A percentile compares a stretch with the other conserved stretches of the same genome.
Evolutionary conservation across 805 yeast species (phyloP).

Genomic region (Pichia gijzeniarum): DNA sequence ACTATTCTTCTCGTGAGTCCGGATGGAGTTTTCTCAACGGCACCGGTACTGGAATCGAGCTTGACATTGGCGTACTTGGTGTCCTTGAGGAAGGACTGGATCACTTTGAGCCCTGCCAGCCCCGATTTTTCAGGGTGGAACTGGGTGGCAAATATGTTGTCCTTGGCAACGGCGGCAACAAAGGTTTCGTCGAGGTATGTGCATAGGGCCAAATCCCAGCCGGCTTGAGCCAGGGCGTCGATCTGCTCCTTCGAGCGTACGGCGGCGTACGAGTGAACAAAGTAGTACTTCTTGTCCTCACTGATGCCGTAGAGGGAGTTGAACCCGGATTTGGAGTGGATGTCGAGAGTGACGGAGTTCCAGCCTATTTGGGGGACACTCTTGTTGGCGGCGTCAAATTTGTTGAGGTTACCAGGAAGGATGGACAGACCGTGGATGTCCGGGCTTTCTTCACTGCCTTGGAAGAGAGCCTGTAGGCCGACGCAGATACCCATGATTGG

Average conservation of each 20-base stretch:
- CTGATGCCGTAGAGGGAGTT: slow-evolving; percentile 54
- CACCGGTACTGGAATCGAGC: too few species aligned
- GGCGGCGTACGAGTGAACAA: slow-evolving; percentile 92
- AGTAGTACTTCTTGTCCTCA: slow-evolving; percentile 71
- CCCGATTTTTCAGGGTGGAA: slow-evolving; percentile 99
- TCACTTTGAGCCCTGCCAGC: slow-evolving; percentile 72
- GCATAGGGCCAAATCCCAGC: slow-evolving; percentile 71
- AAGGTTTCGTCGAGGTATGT: slow-evolving; percentile 74
- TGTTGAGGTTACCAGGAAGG: slow-evolving; percentile 45
- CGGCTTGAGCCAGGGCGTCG: slow-evolving; percentile 25
- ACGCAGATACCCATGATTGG: slow-evolving; percentile 97
- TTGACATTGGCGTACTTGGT: slow-evolving; percentile 21
- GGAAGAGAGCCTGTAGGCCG: slow-evolving; percentile 83
- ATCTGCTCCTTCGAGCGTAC: slow-evolving; percentile 34
- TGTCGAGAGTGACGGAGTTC: slow-evolving; percentile 40
- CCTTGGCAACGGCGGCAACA: slow-evolving; percentile 73
- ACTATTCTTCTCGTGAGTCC: slow-evolving; percentile 88
- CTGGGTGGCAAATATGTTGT: slow-evolving; percentile 88
- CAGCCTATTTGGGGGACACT: slow-evolving; percentile 98
- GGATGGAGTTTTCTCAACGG: slow-evolving; percentile 23
- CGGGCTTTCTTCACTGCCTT: slow-evolving; percentile 69
- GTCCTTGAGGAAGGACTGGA: slow-evolving; percentile 62
- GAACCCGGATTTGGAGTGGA: slow-evolving; percentile 4
- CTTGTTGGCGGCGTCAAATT: slow-evolving; percentile 58
- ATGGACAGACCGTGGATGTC: slow-evolving; percentile 51